A percentile compares a stretch with the other conserved stretches of the same genome.
Conservation (phyloP, 352 stramenopile species). For the Phytophthora niederhauseri region DNA sequence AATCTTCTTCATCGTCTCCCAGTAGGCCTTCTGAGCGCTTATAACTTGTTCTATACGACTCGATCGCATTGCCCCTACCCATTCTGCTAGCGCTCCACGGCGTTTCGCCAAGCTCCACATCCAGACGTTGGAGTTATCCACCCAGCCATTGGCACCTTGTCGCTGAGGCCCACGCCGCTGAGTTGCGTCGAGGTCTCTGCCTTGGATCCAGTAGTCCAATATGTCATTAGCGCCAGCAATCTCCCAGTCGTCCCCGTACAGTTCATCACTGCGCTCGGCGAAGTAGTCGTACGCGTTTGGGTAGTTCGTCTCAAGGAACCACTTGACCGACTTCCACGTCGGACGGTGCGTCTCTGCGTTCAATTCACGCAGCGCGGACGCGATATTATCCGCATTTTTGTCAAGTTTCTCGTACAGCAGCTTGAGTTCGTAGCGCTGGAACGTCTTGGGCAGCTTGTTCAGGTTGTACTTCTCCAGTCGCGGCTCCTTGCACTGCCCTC, state of each 20-base stretch:
- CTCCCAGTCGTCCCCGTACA: conserved; percentile 40
- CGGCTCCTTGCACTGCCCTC: conserved; percentile 70
- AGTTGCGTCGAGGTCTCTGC: conserved; percentile 20
- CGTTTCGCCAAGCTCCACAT: conserved; percentile 36
- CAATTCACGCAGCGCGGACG: conserved; percentile 13
- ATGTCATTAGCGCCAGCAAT: conserved; percentile 41
- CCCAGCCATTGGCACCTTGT: conserved; percentile 21
- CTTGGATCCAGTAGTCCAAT: conserved; percentile 49
- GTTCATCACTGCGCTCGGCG: conserved; percentile 25
- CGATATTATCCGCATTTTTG: conserved; percentile 30
- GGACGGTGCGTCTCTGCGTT: conserved; percentile 21
- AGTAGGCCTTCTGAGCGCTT: conserved; percentile 39
- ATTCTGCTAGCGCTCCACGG: conserved; percentile 29
- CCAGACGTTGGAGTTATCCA: conserved; percentile 39
- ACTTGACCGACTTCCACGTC: conserved; percentile 38
- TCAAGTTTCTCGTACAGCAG: conserved; percentile 43
- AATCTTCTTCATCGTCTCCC: conserved; percentile 38
- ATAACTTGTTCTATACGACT: conserved; percentile 31
- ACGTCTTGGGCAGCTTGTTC: conserved; percentile 31
- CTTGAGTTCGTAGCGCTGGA: conserved; percentile 36
- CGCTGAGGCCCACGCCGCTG: conserved; percentile 3
- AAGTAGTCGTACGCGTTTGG: conserved; percentile 40
- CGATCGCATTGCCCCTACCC: conserved; percentile 22
- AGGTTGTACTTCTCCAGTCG: conserved; percentile 48
- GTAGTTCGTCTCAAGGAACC: conserved; percentile 42